Base-by-base conservation (phyloP, 2,329 filamentous ascomycete species). In the Verticillium alfalfae region DNA sequence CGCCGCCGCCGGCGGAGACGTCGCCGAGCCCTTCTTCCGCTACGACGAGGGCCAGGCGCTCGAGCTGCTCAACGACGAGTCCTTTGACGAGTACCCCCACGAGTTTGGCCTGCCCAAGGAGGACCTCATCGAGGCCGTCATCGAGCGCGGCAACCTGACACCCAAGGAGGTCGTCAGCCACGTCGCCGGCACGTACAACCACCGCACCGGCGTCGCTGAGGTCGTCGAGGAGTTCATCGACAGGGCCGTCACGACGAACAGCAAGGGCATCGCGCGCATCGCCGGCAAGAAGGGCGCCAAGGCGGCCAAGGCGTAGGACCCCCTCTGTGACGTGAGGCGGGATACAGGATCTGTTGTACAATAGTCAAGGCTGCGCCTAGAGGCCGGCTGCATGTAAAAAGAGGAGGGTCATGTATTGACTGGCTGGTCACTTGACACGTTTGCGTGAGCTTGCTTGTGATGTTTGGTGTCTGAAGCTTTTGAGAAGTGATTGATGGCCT, bases 21-120 rank as follows among this genome's bases (percentile, higher is more conserved):
- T 94, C 41, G 75, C 79, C 7, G 80, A 88, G 59, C 78, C 80
- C 1, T 97, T 97, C 78, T 94, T 97, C 76, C 75, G 81, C 16
- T 69, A 75, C 15, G 75, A 73, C 56, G 68, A 75, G 18, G 31
- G 38, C 16, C 66, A 77, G 55, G 73, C 78, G 60, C 77, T 97
- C 55, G 66, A 79, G 56, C 80, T 97, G 60, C 79, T 93, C 62
- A 87, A 80, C 62, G 71, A 81, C 60, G 74, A 78, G 13, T 83
- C 90, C 67, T 98, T 89, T 76, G 73, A 70, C 5, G 78, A 88
- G 62, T 97, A 97, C 75, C 94, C 93, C 1, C 75, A 76, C 13
- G 78, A 76, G 68, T 86, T 93, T 36, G 89, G 88, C 5, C 79
- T 97, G 63, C 95, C 94, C 5, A 83, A 80, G 2, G 93, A 98